Percentiles rank a stretch among this genome's conserved stretches.
Conservation (phyloP, 2,329 filamentous ascomycete genomes). For the Didymella exigua region DNA sequence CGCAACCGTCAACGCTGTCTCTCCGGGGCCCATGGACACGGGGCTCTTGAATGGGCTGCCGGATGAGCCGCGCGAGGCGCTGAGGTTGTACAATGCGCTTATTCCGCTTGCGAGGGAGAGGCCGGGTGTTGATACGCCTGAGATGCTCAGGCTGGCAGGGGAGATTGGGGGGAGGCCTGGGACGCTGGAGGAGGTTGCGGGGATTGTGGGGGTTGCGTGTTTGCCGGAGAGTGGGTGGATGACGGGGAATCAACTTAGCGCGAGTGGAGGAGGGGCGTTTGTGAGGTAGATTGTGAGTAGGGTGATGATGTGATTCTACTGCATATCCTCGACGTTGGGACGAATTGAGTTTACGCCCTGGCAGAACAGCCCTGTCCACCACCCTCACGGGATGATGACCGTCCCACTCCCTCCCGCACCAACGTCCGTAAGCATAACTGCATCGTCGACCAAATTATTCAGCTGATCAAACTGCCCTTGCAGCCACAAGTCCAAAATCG, state of each 20-base stretch:
- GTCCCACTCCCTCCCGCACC: slow-evolving; percentile 11
- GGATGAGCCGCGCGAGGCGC: slow-evolving; percentile 15
- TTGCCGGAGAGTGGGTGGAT: slow-evolving; percentile 73
- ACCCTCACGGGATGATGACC: background rate
- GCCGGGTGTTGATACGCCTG: slow-evolving; percentile 49
- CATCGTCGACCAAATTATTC: slow-evolving; percentile 43
- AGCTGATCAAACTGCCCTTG: slow-evolving; percentile 42
- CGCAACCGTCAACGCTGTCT: slow-evolving; percentile 65
- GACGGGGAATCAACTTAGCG: slow-evolving; percentile 76
- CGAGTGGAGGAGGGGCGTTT: slow-evolving; percentile 65
- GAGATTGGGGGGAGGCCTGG: slow-evolving; percentile 58
- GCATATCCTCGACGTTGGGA: too few relatives aligned
- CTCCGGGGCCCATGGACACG: too few relatives aligned
- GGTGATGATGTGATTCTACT: too few relatives aligned
- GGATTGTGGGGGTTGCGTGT: slow-evolving; percentile 75
- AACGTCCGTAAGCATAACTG: slow-evolving; percentile 41
- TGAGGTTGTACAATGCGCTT: slow-evolving; percentile 19
- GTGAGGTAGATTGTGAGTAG: background rate
- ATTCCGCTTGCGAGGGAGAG: slow-evolving; percentile 19
- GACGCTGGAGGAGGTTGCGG: slow-evolving; percentile 72
- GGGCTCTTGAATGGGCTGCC: slow-evolving; percentile 21
- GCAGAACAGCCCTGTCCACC: too few relatives aligned
- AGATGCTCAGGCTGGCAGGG: slow-evolving; percentile 63
- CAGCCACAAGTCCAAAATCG: slow-evolving; percentile 37
- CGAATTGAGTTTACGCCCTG: too few relatives aligned